Conservation (phyloP, 345 rosid genomes). For the Pugionium dolabratum region DNA sequence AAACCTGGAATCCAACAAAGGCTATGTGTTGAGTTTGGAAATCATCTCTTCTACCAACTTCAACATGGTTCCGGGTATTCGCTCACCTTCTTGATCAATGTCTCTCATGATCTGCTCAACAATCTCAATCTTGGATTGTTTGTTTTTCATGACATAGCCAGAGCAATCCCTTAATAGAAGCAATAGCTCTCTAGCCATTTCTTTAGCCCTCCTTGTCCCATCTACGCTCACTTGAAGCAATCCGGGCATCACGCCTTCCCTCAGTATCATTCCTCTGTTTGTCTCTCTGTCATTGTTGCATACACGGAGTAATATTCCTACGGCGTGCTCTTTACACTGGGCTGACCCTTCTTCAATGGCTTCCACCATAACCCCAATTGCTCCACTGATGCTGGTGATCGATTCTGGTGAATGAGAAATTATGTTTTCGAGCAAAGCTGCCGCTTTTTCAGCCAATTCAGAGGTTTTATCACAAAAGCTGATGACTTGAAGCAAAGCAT, state of each 20-base stretch:
- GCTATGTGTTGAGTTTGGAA: slow-evolving; percentile 61
- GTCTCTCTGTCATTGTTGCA: slow-evolving; percentile 67
- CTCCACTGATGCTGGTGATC: slow-evolving; percentile 42
- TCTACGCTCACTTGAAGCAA: slow-evolving; percentile 76
- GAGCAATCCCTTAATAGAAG: slow-evolving; percentile 64
- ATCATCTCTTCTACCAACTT: slow-evolving; percentile 74
- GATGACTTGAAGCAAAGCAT: slow-evolving; percentile 54
- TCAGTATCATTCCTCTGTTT: slow-evolving; percentile 64
- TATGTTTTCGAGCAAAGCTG: slow-evolving; percentile 57
- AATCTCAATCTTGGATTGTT: slow-evolving; percentile 51
- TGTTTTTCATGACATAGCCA: slow-evolving; percentile 31
- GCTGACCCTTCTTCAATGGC: slow-evolving; percentile 71
- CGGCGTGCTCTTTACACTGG: slow-evolving; percentile 71
- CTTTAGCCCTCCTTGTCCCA: slow-evolving; percentile 67
- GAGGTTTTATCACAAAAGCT: slow-evolving; percentile 48
- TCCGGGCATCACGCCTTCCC: slow-evolving; percentile 81
- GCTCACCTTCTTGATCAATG: slow-evolving; percentile 66
- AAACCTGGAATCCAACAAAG: background rate
- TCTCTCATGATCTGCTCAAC: slow-evolving; percentile 65
- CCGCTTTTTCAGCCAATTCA: slow-evolving; percentile 59
- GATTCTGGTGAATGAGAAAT: slow-evolving; percentile 46
- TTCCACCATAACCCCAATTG: slow-evolving; percentile 66
- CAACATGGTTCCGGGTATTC: slow-evolving; percentile 47
- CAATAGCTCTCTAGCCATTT: slow-evolving; percentile 61
- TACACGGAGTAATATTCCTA: slow-evolving; percentile 56